Evolutionary conservation across 1,284 basidiomycete genomes (phyloP).

Genomic region (Boletus smithii): DNA sequence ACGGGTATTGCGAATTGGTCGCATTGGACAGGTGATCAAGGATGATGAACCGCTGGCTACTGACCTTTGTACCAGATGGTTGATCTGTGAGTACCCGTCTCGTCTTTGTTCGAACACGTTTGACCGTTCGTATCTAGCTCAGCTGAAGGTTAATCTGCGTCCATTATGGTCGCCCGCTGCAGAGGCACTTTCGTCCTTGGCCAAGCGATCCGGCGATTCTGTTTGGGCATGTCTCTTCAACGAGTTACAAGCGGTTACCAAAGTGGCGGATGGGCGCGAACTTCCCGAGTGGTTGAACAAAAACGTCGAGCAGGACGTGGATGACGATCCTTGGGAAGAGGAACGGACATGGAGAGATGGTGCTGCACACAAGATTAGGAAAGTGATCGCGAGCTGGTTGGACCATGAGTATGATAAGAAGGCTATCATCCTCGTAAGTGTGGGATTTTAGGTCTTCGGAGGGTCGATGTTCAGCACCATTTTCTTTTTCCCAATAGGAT

Average conservation of each 20-base stretch:
- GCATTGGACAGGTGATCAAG: conserved; percentile 53
- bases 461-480: background rate
- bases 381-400: conserved; percentile 45
- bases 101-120: background rate
- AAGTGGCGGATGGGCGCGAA: background rate
- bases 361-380: conserved; percentile 59
- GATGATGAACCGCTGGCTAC: conserved; percentile 52
- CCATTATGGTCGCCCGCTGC: conserved; percentile 86
- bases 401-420: conserved; percentile 29
- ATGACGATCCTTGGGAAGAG: conserved; percentile 55
- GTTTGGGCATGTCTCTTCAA: conserved; percentile 73
- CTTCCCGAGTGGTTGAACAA: conserved; percentile 21
- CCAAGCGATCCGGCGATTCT: conserved; percentile 57
- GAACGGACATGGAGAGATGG: conserved; percentile 75
- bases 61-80: conserved; percentile 59
- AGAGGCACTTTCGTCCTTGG: conserved; percentile 59
- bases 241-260: conserved; percentile 46
- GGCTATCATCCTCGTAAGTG: conserved; percentile 38
- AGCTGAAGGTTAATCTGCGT: conserved; percentile 87
- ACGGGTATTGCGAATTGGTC: conserved; percentile 68
- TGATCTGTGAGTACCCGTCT: conserved; percentile 47
- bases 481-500: conserved; percentile 39
- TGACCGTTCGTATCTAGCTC: conserved; percentile 46
- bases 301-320: conserved; percentile 23
- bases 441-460: background rate